Percentiles rank a stretch among this genome's conserved stretches.
Evolutionary conservation across 768 basidiomycete genomes (phyloP).

Genomic region (Sporobolomyces roseus): DNA sequence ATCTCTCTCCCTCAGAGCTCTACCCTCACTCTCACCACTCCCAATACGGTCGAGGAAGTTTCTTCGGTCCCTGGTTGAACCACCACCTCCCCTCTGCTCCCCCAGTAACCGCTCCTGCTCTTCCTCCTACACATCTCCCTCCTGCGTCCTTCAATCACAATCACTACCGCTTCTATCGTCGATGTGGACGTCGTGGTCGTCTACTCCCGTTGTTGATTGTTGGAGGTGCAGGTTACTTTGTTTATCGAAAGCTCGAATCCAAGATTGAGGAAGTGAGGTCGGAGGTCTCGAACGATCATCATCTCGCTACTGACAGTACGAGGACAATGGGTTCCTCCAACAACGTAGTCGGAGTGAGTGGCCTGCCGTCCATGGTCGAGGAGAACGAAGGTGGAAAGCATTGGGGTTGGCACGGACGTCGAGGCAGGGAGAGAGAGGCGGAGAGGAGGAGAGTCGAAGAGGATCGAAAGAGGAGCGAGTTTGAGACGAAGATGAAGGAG

Average conservation of each 20-base stretch:
- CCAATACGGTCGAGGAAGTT: background rate
- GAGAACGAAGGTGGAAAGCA: background rate
- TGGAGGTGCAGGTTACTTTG: background rate
- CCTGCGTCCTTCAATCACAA: background rate
- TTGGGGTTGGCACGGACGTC: conserved; percentile 2
- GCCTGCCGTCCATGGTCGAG: background rate
- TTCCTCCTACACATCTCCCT: background rate
- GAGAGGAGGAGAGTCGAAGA: background rate
- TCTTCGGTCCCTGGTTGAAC: conserved; percentile 7
- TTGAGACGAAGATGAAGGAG: conserved; percentile 9
- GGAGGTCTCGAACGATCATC: background rate
- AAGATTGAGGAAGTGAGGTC: background rate
- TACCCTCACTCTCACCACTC: background rate
- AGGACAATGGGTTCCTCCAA: no score
- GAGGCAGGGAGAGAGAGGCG: background rate
- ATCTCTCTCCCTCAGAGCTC: background rate
- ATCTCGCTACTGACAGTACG: no score
- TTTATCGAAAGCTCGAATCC: background rate
- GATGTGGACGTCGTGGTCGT: background rate
- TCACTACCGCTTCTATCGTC: conserved; percentile 2
- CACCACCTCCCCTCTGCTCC: background rate
- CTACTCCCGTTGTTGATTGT: background rate
- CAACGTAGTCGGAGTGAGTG: background rate
- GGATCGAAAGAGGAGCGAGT: background rate
- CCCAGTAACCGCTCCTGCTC: background rate